A percentile compares a stretch with the other conserved stretches of the same genome.
phyloP scores from a whole-genome alignment of 371 early-diverging fungal genomes.

The Actinomortierella ambigua region DNA sequence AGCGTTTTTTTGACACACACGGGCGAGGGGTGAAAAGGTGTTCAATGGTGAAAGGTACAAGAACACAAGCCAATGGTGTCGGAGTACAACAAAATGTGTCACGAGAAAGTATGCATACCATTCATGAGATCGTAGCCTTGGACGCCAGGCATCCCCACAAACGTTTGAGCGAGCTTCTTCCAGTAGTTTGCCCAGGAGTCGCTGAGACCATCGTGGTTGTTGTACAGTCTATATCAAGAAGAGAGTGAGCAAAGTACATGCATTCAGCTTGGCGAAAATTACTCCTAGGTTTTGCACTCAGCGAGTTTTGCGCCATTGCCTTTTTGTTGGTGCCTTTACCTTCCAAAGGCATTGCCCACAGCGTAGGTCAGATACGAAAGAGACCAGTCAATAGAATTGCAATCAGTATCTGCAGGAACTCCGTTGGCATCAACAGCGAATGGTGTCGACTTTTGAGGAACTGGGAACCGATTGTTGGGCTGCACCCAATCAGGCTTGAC shows the following conservation, averaged over 20 bases:
- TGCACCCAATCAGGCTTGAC: constrained; percentile 48
- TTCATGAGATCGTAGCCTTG: constrained; percentile 66
- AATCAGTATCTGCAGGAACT: constrained; percentile 48
- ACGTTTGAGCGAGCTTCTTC: constrained; percentile 51
- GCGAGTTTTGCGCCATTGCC: too few species aligned
- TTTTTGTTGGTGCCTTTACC: constrained; percentile 4
- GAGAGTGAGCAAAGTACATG: too few species aligned
- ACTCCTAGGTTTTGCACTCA: too few species aligned
- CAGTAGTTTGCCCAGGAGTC: constrained; percentile 60
- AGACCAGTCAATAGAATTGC: constrained; percentile 52
- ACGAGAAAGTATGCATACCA: constrained; percentile 27
- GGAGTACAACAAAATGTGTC: too few species aligned
- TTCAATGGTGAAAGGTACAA: background rate
- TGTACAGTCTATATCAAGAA: constrained; percentile 24
- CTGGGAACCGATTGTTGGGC: constrained; percentile 41
- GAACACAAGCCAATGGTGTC: too few species aligned
- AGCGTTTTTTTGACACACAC: background rate
- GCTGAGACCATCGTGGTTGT: constrained; percentile 52
- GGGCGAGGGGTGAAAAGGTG: background rate
- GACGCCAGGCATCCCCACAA: constrained; percentile 48
- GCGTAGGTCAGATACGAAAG: constrained; percentile 50
- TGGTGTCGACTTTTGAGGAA: constrained; percentile 48
- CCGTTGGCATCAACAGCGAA: constrained; percentile 50
- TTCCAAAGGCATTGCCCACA: constrained; percentile 55
- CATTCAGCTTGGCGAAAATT: too few species aligned